phyloP scores from a whole-genome alignment of 2,329 filamentous ascomycete species.

The Xylariaceae sp. region DNA sequence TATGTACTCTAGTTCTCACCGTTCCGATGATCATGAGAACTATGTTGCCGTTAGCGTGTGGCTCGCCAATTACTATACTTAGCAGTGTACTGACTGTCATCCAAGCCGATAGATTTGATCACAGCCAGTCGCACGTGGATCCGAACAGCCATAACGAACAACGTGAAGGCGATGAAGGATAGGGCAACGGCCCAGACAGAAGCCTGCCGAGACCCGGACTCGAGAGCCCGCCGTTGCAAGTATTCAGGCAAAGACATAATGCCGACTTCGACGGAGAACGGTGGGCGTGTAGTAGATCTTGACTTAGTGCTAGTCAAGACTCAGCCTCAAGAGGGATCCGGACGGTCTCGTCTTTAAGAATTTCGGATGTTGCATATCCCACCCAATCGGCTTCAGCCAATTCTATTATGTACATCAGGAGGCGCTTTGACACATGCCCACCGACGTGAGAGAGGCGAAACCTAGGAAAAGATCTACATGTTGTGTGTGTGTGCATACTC shows the following conservation, averaged over 20 bases:
- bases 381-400: not conserved
- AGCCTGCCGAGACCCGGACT: conserved; percentile 5
- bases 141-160: conserved; percentile 4
- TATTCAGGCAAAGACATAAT: not conserved
- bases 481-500: not conserved
- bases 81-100: conserved; percentile 5
- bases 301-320: not conserved
- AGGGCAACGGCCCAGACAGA: conserved; percentile 10
- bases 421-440: not conserved
- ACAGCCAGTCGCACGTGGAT: conserved; percentile 8
- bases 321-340: not conserved
- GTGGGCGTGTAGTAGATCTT: not conserved
- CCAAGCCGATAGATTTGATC: conserved; percentile 10
- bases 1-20: not conserved
- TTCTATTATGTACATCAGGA: not conserved
- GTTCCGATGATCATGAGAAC: conserved; percentile 15
- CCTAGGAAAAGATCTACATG: not conserved
- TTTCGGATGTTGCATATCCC: not conserved
- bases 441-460: not conserved
- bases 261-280: not conserved
- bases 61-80: not conserved
- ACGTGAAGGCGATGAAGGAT: conserved; percentile 6
- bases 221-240: not conserved
- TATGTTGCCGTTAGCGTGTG: not conserved
- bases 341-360: not conserved